A percentile compares a stretch with the other conserved stretches of the same genome.
These are phyloP conservation scores for Eutrema yunnanense DNA, from an alignment of 345 rosid species.

Conservation along the genomic window DNA sequence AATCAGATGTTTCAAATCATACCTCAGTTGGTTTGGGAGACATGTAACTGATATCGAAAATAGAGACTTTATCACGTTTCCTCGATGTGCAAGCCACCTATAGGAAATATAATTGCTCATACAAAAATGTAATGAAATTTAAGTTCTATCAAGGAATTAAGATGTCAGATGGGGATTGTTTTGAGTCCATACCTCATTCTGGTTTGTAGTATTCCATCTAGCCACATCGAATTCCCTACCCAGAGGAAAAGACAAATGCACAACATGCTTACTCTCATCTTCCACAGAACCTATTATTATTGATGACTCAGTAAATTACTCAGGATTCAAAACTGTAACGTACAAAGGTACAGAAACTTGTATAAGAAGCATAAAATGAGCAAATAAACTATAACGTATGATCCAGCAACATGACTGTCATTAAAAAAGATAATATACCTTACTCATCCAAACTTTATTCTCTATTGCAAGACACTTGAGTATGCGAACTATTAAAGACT, in stretches of 20 bases:
- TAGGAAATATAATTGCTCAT: not conserved
- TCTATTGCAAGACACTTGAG: not conserved
- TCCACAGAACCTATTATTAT: slow-evolving; percentile 34
- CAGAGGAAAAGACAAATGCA: slow-evolving; percentile 53
- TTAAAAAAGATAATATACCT: not conserved
- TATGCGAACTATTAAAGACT: not conserved
- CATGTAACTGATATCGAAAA: slow-evolving; percentile 74
- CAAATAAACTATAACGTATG: not conserved
- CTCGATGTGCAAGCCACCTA: slow-evolving; percentile 80
- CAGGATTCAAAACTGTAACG: not conserved
- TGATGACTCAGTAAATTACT: slow-evolving; percentile 4
- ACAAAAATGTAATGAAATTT: not conserved
- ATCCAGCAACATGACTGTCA: not conserved
- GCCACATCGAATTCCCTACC: slow-evolving; percentile 53
- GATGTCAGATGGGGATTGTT: not conserved
- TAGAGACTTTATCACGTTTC: slow-evolving; percentile 46
- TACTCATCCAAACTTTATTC: not conserved
- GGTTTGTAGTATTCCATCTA: slow-evolving; percentile 79
- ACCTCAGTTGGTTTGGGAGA: slow-evolving; percentile 77
- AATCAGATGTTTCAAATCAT: slow-evolving; percentile 20
- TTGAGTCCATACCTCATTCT: slow-evolving; percentile 63
- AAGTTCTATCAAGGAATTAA: not conserved
- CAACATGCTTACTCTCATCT: slow-evolving; percentile 60
- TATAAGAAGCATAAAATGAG: not conserved
- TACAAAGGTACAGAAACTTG: not conserved